These are phyloP conservation scores for Colletotrichum cereale DNA, from an alignment of 2,329 filamentous ascomycete species.

Conservation along the genomic window DNA sequence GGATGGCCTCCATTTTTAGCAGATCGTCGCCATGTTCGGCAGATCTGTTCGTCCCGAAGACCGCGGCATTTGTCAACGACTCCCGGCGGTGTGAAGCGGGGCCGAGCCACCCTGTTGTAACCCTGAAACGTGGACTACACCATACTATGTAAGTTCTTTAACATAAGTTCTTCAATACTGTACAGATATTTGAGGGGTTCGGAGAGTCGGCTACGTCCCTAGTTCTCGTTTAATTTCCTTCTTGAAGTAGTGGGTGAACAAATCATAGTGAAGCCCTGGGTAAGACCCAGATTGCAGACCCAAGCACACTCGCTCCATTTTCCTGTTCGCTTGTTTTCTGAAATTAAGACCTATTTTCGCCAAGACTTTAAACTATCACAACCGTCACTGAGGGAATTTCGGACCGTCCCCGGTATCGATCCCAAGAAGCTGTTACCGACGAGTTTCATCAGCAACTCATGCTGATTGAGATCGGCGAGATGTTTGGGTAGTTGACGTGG, in stretches of 20 bases:
- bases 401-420: not conserved
- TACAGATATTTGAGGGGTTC: not conserved
- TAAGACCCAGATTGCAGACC: too few species aligned
- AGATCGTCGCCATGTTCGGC: constrained; percentile 27
- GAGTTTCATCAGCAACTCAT: constrained; percentile 13
- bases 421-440: not conserved
- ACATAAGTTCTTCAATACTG: constrained; percentile 3
- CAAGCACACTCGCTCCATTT: not conserved
- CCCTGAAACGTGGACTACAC: constrained; percentile 19
- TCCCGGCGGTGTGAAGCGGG: constrained; percentile 25
- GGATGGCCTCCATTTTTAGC: not conserved
- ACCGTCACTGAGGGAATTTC: constrained; percentile 1
- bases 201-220: constrained; percentile 2
- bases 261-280: not conserved
- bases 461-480: constrained; percentile 32
- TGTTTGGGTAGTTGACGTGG: constrained; percentile 25
- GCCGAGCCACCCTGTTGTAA: not conserved
- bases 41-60: constrained; percentile 1
- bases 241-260: not conserved
- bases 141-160: too few species aligned
- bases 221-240: constrained; percentile 9
- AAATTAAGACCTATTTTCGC: not conserved
- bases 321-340: not conserved
- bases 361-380: too few species aligned
- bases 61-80: not conserved